Conservation (phyloP, 2,329 filamentous ascomycete genomes). For the Fusarium tjaetaba region DNA sequence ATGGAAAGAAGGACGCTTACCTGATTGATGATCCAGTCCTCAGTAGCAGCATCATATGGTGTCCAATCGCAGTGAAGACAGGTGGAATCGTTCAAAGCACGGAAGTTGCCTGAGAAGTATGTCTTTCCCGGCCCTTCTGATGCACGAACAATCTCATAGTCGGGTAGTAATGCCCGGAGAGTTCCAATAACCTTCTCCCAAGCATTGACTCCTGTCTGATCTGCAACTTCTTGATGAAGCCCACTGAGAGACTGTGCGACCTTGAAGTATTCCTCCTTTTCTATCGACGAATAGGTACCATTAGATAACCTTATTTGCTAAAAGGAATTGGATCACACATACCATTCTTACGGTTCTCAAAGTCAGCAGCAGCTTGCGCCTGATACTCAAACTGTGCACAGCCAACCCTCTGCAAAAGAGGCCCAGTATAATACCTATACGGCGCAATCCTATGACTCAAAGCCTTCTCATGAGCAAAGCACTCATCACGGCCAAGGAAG, state of each 20-base stretch:
- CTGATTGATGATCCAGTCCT: not conserved
- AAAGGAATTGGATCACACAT: accelerated
- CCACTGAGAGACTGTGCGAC: not conserved
- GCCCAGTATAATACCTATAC: not conserved
- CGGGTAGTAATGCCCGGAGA: not conserved
- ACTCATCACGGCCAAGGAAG: not conserved
- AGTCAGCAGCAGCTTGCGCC: not conserved
- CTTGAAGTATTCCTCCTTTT: not conserved
- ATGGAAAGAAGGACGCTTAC: not conserved
- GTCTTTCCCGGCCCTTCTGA: not conserved
- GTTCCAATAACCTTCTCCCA: not conserved
- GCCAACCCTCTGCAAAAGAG: not conserved
- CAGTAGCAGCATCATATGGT: not conserved
- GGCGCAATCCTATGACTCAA: not conserved
- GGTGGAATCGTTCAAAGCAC: not conserved
- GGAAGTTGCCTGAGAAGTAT: not conserved
- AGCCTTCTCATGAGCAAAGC: not conserved
- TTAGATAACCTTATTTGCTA: not conserved
- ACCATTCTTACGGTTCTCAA: not conserved
- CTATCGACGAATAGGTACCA: accelerated
- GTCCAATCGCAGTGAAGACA: constrained; percentile 6
- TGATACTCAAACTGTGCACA: constrained; percentile 1
- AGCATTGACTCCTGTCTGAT: not conserved
- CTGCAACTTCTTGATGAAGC: not conserved
- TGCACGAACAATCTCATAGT: not conserved